Percentiles rank a stretch among this genome's conserved stretches.
phyloP scores from a whole-genome alignment of 2,329 filamentous ascomycete species.

The Xylariaceae sp. region DNA sequence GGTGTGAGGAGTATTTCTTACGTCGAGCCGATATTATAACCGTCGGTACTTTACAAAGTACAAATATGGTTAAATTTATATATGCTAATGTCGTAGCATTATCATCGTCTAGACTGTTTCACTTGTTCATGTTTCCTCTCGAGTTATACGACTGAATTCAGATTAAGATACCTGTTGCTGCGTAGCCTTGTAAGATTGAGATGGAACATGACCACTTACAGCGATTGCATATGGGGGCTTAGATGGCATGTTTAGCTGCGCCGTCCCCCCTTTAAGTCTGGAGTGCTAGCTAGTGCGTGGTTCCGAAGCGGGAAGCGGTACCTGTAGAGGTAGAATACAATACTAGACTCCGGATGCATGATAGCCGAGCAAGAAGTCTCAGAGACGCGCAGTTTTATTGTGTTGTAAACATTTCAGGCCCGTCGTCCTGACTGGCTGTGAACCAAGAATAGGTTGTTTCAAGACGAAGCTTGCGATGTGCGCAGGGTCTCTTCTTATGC shows the following conservation, averaged over 20 bases:
- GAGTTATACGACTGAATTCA: not conserved
- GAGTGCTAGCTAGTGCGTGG: not conserved
- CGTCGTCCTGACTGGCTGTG: not conserved
- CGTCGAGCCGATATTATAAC: too few species aligned
- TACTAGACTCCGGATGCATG: not conserved
- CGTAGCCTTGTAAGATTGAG: not conserved
- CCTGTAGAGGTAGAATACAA: not conserved
- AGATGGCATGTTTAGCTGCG: not conserved
- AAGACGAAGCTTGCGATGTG: not conserved
- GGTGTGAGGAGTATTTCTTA: too few species aligned
- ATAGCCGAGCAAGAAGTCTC: not conserved
- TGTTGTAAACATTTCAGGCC: not conserved
- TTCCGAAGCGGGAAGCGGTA: not conserved
- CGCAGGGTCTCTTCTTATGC: not conserved
- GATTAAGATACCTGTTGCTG: not conserved
- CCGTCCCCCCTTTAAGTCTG: not conserved
- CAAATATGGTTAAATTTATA: not conserved
- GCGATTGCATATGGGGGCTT: not conserved
- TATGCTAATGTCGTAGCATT: not conserved
- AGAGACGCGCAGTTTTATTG: not conserved
- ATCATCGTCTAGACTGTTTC: not conserved
- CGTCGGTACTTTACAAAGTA: not conserved
- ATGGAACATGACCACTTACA: not conserved
- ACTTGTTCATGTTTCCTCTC: not conserved
- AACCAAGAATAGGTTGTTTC: not conserved